phyloP scores from a whole-genome alignment of 495 filamentous ascomycete species.

The Cladorrhinum samala region DNA sequence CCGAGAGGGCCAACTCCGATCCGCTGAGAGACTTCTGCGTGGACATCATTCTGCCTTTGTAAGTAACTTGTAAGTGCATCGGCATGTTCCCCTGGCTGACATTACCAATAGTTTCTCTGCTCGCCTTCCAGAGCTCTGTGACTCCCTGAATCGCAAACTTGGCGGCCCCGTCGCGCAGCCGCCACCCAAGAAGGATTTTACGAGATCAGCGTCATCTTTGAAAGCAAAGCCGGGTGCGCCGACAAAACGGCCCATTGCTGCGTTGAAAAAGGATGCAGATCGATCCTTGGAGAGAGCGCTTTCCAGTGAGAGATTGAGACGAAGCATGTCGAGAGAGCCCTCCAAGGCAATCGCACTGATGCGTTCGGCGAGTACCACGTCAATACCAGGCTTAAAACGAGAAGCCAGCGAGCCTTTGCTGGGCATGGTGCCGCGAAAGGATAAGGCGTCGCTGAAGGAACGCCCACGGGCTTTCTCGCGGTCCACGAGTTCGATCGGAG shows the following conservation, averaged over 20 bases:
- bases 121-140: slow-evolving; percentile 74
- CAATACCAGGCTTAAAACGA: slow-evolving; percentile 53
- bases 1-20: slow-evolving; percentile 30
- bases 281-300: slow-evolving; percentile 62
- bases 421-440: slow-evolving; percentile 42
- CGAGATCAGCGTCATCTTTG: slow-evolving; percentile 31
- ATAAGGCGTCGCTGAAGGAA: slow-evolving; percentile 35
- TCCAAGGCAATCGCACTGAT: slow-evolving; percentile 52
- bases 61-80: slow-evolving; percentile 27
- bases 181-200: slow-evolving; percentile 48
- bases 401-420: slow-evolving; percentile 58
- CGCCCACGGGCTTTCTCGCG: slow-evolving; percentile 8
- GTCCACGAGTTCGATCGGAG: neutral
- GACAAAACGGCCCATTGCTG: slow-evolving; percentile 41
- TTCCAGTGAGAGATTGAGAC: slow-evolving; percentile 57
- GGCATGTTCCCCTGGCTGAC: neutral
- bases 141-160: slow-evolving; percentile 75
- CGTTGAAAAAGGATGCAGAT: slow-evolving; percentile 48
- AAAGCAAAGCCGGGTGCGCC: slow-evolving; percentile 50
- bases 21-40: slow-evolving; percentile 67
- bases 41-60: slow-evolving; percentile 91
- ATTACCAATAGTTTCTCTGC: slow-evolving; percentile 56
- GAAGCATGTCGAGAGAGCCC: slow-evolving; percentile 46
- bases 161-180: slow-evolving; percentile 67
- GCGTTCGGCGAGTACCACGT: slow-evolving; percentile 62